Evolutionary conservation across 73 alveolate genomes (phyloP).

Genomic region (Paramecium biaurelia): DNA sequence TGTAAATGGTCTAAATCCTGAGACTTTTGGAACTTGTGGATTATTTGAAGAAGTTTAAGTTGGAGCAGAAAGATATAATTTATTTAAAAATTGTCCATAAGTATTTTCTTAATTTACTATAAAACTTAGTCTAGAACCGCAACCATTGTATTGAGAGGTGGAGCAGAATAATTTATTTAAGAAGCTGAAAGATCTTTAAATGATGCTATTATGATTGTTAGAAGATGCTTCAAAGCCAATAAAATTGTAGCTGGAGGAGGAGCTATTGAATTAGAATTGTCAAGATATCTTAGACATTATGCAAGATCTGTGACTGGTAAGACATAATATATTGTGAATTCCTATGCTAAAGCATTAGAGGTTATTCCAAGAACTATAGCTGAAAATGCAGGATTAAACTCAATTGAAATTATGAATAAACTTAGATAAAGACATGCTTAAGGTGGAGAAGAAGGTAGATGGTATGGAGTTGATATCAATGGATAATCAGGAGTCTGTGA

Average conservation of each 20-base stretch:
- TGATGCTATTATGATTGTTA: constrained; percentile 95
- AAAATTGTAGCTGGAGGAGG: constrained; percentile 92
- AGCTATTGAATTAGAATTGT: constrained; percentile 93
- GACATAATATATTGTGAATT: constrained; percentile 86
- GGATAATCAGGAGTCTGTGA: constrained; percentile 72
- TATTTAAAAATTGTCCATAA: constrained; percentile 78
- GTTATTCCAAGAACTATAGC: constrained; percentile 96
- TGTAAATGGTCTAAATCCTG: constrained; percentile 81
- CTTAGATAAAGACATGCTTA: constrained; percentile 93
- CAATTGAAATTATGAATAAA: constrained; percentile 85
- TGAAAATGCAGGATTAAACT: constrained; percentile 92
- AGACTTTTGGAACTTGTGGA: constrained; percentile 93
- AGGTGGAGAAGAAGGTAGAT: constrained; percentile 83
- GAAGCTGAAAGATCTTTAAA: constrained; percentile 97
- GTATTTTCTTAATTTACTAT: not conserved
- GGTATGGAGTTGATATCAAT: constrained; percentile 95
- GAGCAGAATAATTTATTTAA: constrained; percentile 97
- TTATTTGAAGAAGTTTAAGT: constrained; percentile 93
- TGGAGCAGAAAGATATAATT: constrained; percentile 93
- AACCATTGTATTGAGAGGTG: constrained; percentile 97
- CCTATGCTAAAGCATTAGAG: constrained; percentile 95
- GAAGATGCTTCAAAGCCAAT: constrained; percentile 88
- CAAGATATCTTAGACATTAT: constrained; percentile 88
- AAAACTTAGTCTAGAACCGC: constrained; percentile 83
- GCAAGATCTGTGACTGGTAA: constrained; percentile 84